Conservation (phyloP, 176 grass and related monocot genomes). For the Triticum dicoccoides region DNA sequence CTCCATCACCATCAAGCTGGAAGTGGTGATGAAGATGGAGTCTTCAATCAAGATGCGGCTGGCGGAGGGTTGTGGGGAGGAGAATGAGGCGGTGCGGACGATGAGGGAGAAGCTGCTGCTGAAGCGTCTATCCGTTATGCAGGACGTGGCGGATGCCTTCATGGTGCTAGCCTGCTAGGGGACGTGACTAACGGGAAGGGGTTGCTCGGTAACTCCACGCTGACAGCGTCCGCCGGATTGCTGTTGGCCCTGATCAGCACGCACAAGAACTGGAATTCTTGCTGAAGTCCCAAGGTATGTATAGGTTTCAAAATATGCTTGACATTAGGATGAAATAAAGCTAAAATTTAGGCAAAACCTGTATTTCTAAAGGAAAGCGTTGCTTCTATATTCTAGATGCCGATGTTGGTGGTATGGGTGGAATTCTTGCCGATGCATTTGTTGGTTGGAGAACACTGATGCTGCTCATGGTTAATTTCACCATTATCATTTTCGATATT, state of each 20-base stretch:
- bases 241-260: constrained; percentile 63
- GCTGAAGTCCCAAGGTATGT: constrained; percentile 43
- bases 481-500: background rate
- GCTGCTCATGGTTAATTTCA: constrained; percentile 4
- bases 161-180: constrained; percentile 41
- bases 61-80: constrained; percentile 20
- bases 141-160: constrained; percentile 66
- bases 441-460: background rate
- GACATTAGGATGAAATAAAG: constrained; percentile 30
- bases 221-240: constrained; percentile 57
- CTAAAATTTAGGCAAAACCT: background rate
- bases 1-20: constrained; percentile 51
- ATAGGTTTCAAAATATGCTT: background rate
- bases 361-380: constrained; percentile 5
- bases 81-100: constrained; percentile 32
- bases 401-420: background rate
- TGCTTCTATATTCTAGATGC: constrained; percentile 1
- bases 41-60: constrained; percentile 31
- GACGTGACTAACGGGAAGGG: constrained; percentile 57
- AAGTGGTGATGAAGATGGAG: constrained; percentile 46
- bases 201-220: constrained; percentile 41
- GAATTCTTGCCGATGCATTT: constrained; percentile 17
- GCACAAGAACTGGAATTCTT: constrained; percentile 70
- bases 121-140: constrained; percentile 59
- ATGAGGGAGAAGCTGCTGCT: constrained; percentile 50